These are phyloP conservation scores for Lodderomyces orthopsilosis DNA, from an alignment of 1,139 yeast genomes.

Conservation along the genomic window DNA sequence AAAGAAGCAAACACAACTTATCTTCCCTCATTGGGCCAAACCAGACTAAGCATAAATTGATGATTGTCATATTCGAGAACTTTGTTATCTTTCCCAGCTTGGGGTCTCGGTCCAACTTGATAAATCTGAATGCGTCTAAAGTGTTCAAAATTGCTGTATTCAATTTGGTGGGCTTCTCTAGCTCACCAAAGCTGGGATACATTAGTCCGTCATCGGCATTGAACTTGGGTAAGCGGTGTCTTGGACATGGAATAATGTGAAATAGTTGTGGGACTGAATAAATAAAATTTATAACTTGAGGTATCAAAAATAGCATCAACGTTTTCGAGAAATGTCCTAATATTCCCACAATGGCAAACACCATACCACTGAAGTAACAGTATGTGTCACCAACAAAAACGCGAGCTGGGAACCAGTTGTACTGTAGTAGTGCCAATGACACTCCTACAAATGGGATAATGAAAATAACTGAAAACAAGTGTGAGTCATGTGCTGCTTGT, in stretches of 20 bases:
- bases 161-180: conserved; percentile 16
- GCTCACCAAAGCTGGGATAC: conserved; percentile 57
- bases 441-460: conserved; percentile 87
- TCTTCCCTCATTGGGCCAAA: conserved; percentile 91
- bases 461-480: conserved; percentile 74
- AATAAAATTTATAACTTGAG: conserved; percentile 85
- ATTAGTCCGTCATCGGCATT: conserved; percentile 65
- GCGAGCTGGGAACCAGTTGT: conserved; percentile 86
- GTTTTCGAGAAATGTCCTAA: conserved; percentile 96
- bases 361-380: conserved; percentile 98
- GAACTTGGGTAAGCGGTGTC: conserved; percentile 87
- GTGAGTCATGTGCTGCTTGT: conserved; percentile 74
- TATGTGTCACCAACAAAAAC: conserved; percentile 98
- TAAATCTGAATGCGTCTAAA: conserved; percentile 46
- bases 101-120: conserved; percentile 44
- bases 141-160: conserved; percentile 28
- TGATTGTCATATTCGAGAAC: conserved; percentile 82
- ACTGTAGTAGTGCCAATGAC: conserved; percentile 68
- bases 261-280: conserved; percentile 91
- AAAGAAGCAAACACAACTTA: conserved; percentile 55
- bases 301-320: conserved; percentile 75
- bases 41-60: conserved; percentile 79
- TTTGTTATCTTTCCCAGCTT: conserved; percentile 34
- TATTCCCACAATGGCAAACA: conserved; percentile 94
- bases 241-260: conserved; percentile 85